phyloP scores from a whole-genome alignment of 2,329 filamentous ascomycete species.

The Penicillium nordicum region DNA sequence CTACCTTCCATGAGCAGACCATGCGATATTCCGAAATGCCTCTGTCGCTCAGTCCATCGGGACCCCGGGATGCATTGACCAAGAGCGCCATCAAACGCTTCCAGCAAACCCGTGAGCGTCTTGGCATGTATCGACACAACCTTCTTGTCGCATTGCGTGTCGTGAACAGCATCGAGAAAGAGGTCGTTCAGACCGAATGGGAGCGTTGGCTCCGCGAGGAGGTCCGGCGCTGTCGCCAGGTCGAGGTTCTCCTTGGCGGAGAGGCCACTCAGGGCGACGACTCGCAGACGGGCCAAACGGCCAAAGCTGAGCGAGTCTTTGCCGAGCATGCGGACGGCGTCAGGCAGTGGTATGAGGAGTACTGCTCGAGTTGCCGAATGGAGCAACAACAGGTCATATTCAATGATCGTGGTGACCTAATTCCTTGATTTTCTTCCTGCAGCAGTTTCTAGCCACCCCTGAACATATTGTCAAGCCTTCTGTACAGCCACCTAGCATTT shows the following conservation, averaged over 20 bases:
- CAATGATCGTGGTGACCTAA: conserved; percentile 21
- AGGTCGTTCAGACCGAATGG: conserved; percentile 84
- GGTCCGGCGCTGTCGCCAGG: conserved; percentile 67
- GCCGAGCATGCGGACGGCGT: conserved; percentile 45
- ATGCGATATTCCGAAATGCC: conserved; percentile 32
- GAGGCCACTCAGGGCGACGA: conserved; percentile 22
- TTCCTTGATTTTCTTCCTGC: conserved; percentile 14
- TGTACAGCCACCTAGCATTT: conserved; percentile 8
- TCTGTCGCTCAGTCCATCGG: conserved; percentile 28
- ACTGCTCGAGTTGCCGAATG: conserved; percentile 59
- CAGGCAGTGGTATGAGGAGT: conserved; percentile 56
- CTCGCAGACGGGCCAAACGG: conserved; percentile 21
- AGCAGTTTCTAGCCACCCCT: not conserved
- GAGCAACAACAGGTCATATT: conserved; percentile 38
- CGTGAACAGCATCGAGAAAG: conserved; percentile 82
- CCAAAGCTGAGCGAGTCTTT: conserved; percentile 29
- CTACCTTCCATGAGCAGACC: conserved; percentile 44
- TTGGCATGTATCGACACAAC: conserved; percentile 84
- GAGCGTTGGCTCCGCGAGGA: conserved; percentile 88
- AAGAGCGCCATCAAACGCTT: conserved; percentile 55
- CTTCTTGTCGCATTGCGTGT: conserved; percentile 85
- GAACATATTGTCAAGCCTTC: conserved; percentile 4
- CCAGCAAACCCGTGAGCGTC: conserved; percentile 73
- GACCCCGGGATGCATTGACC: conserved; percentile 29
- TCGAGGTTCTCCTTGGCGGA: conserved; percentile 47